Evolutionary conservation across 345 rosid genomes (phyloP).

Genomic region (Salix exigua): DNA sequence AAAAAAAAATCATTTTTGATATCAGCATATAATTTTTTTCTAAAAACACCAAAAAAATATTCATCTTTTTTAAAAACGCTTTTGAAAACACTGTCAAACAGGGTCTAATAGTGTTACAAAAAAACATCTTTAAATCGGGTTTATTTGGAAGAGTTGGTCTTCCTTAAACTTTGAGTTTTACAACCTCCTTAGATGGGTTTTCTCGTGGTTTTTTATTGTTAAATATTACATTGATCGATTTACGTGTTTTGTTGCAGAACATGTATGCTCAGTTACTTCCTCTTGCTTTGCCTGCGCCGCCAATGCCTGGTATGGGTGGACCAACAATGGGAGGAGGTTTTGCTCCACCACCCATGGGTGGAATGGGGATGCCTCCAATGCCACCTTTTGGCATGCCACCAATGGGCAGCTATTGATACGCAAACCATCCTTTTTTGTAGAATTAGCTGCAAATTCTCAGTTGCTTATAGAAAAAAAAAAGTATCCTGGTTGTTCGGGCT

Average conservation of each 20-base stretch:
- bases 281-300: slow-evolving; percentile 29
- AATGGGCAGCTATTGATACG: slow-evolving; percentile 23
- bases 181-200: neutral
- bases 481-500: slow-evolving; percentile 10
- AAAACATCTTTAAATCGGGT: neutral
- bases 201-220: neutral
- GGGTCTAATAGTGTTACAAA: too few relatives aligned
- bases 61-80: too few relatives aligned
- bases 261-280: slow-evolving; percentile 31
- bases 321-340: slow-evolving; percentile 26
- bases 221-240: neutral
- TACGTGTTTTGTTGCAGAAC: slow-evolving; percentile 15
- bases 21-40: too few relatives aligned
- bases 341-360: slow-evolving; percentile 24
- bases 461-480: slow-evolving; percentile 2
- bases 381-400: slow-evolving; percentile 30
- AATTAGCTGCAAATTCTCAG: slow-evolving; percentile 14
- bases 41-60: too few relatives aligned
- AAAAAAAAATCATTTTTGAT: too few relatives aligned
- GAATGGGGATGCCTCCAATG: slow-evolving; percentile 33
- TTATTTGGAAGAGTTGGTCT: neutral
- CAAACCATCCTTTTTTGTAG: slow-evolving; percentile 3
- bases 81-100: too few relatives aligned
- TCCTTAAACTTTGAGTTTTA: neutral
- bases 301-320: slow-evolving; percentile 30